A percentile compares a stretch with the other conserved stretches of the same genome.
Conservation (phyloP, 2,329 filamentous ascomycete genomes). For the Cladophialophora exuberans region DNA sequence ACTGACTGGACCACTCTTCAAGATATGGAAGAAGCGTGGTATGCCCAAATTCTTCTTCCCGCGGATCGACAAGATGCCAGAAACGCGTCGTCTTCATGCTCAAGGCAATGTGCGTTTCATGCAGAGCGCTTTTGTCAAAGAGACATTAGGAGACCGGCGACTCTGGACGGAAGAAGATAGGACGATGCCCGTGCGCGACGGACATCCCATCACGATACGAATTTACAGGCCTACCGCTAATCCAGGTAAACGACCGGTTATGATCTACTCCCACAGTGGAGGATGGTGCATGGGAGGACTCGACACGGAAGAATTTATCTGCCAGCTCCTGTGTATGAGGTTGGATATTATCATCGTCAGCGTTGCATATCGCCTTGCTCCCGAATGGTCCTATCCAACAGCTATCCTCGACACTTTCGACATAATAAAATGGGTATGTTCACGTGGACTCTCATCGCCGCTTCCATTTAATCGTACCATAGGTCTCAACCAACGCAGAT, state of each 20-base stretch:
- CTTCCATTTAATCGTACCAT: not conserved
- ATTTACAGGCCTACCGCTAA: slow-evolving; percentile 16
- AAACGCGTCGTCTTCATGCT: slow-evolving; percentile 10
- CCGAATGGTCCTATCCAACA: slow-evolving; percentile 25
- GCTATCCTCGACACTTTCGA: slow-evolving; percentile 37
- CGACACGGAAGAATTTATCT: slow-evolving; percentile 25
- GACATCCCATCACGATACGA: slow-evolving; percentile 12
- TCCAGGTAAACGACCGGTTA: slow-evolving; percentile 9
- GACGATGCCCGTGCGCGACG: slow-evolving; percentile 10
- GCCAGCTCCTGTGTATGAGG: slow-evolving; percentile 19
- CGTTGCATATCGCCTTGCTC: slow-evolving; percentile 30
- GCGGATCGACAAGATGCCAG: slow-evolving; percentile 13
- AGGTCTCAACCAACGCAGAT: slow-evolving; percentile 21
- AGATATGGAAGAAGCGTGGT: slow-evolving; percentile 24
- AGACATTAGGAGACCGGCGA: slow-evolving; percentile 10
- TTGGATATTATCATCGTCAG: slow-evolving; percentile 25
- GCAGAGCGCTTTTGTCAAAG: slow-evolving; percentile 22
- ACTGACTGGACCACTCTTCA: not conserved
- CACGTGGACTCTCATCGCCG: not conserved
- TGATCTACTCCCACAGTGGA: slow-evolving; percentile 23
- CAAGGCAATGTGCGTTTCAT: slow-evolving; percentile 18
- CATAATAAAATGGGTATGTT: slow-evolving; percentile 36
- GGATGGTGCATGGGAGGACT: slow-evolving; percentile 23
- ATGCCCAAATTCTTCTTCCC: slow-evolving; percentile 22
- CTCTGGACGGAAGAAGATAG: slow-evolving; percentile 22